phyloP scores from a whole-genome alignment of 2,329 filamentous ascomycete species.

The Xylaria sp. region DNA sequence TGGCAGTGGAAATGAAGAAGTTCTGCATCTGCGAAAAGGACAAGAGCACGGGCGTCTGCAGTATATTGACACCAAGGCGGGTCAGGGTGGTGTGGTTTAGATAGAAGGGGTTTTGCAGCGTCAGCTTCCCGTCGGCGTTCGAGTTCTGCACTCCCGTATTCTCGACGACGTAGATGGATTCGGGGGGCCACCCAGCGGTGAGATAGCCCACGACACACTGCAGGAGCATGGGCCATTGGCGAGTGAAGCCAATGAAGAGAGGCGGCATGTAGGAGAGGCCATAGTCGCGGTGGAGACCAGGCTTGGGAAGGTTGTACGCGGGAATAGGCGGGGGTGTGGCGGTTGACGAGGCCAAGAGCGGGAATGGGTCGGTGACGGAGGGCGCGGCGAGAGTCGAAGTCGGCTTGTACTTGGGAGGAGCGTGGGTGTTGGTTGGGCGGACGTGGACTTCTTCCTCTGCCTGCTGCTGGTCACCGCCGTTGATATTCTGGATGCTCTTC shows the following conservation, averaged over 20 bases:
- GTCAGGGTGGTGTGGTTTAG: constrained; percentile 55
- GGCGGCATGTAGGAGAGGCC: constrained; percentile 51
- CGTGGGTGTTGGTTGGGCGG: constrained; percentile 42
- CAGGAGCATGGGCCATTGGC: constrained; percentile 59
- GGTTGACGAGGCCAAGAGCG: constrained; percentile 41
- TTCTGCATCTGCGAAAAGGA: constrained; percentile 66
- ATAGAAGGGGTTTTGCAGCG: constrained; percentile 59
- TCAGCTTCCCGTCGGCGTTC: constrained; percentile 53
- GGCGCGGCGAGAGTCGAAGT: constrained; percentile 40
- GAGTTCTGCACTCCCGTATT: constrained; percentile 59
- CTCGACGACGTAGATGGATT: constrained; percentile 60
- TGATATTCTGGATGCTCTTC: constrained; percentile 40
- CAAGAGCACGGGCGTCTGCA: constrained; percentile 61
- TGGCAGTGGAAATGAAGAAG: constrained; percentile 59
- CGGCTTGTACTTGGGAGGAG: constrained; percentile 46
- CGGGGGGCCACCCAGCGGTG: constrained; percentile 59
- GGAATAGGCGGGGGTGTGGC: constrained; percentile 49
- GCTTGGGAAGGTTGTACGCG: constrained; percentile 50
- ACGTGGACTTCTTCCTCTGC: constrained; percentile 23
- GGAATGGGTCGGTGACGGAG: constrained; percentile 44
- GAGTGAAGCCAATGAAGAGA: constrained; percentile 60
- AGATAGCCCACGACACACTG: constrained; percentile 60
- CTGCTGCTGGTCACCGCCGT: constrained; percentile 30
- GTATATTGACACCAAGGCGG: constrained; percentile 52
- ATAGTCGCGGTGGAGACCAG: constrained; percentile 49